These are phyloP conservation scores for Sclerotinia spermophila DNA, from an alignment of 2,329 filamentous ascomycete genomes.

Conservation along the genomic window DNA sequence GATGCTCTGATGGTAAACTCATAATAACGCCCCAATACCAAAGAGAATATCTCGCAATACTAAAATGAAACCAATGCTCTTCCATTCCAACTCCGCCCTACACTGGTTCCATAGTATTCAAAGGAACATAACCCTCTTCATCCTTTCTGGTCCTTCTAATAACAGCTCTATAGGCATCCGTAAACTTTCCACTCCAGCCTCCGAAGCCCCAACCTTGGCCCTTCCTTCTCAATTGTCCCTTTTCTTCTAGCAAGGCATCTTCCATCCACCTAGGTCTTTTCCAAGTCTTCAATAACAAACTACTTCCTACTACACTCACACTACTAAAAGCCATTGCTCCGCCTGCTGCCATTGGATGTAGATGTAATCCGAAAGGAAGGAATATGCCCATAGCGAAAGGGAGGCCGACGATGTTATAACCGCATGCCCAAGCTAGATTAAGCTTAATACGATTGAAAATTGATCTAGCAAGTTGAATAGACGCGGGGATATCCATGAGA, in stretches of 20 bases:
- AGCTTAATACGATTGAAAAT: constrained; percentile 94
- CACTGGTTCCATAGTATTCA: constrained; percentile 39
- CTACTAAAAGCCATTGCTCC: constrained; percentile 90
- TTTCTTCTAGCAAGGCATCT: constrained; percentile 61
- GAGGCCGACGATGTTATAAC: constrained; percentile 87
- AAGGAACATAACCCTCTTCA: constrained; percentile 57
- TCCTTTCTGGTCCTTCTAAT: constrained; percentile 41
- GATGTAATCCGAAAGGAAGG: constrained; percentile 78
- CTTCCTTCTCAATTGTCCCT: constrained; percentile 40
- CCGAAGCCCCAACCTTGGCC: constrained; percentile 38
- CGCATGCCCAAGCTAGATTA: constrained; percentile 87
- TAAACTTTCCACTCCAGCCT: constrained; percentile 43
- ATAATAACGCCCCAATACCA: neutral
- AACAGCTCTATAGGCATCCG: constrained; percentile 42
- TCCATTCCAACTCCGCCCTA: neutral
- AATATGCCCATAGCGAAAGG: constrained; percentile 98
- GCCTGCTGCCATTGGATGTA: constrained; percentile 92
- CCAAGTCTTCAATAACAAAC: constrained; percentile 84
- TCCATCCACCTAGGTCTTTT: constrained; percentile 82
- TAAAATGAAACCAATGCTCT: neutral
- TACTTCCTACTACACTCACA: constrained; percentile 84
- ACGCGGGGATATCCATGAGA: constrained; percentile 86
- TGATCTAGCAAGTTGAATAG: constrained; percentile 72
- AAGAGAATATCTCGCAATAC: neutral
- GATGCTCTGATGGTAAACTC: neutral